Evolutionary conservation across 805 yeast species (phyloP), one percentile per base, ranked within the genome.

Genomic region (Yarrowia sp.): DNA sequence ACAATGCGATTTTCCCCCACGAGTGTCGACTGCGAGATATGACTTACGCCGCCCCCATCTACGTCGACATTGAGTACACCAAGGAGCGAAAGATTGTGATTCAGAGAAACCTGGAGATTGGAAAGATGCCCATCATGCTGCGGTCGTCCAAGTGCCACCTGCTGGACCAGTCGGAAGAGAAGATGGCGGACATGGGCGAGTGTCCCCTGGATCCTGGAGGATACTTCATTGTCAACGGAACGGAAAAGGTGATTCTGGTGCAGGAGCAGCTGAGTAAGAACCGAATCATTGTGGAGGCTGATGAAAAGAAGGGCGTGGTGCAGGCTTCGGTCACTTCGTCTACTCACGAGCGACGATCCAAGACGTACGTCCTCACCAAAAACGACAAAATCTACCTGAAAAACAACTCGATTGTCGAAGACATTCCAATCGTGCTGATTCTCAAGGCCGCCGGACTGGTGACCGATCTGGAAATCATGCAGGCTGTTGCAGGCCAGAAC

Each of bases 201-300:
- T 95, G 99, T 76, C 99, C 99, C 0, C 80, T 95, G 58, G 99
- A 95, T 77, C 99, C 99, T 7, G 99, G 99, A 78, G 99, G 99
- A 72, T 95, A 95, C 74, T 95, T 95, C 73, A 90, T 93, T 73
- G 98, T 93, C 58, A 93, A 93, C 74, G 99, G 99, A 75, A 95
- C 99, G 0, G 99, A 95, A 72, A 95, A 95, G 75, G 99, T 95
- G 50, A 95, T 95, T 68, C 82, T 95, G 70, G 96, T 95, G 47
- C 99, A 95, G 77, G 99, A 95, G 77, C 99, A 95, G 80, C 81
- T 95, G 74, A 88, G 96, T 60, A 95, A 95, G 78, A 95, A 95
- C 77, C 90, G 99, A 83, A 95, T 95, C 73, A 92, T 95, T 72
- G 99, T 95, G 13, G 99, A 95, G 76, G 95, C 97, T 1, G 99